Evolutionary conservation across 139 green algal species (phyloP).

Genomic region (Mychonastes homosphaera): DNA sequence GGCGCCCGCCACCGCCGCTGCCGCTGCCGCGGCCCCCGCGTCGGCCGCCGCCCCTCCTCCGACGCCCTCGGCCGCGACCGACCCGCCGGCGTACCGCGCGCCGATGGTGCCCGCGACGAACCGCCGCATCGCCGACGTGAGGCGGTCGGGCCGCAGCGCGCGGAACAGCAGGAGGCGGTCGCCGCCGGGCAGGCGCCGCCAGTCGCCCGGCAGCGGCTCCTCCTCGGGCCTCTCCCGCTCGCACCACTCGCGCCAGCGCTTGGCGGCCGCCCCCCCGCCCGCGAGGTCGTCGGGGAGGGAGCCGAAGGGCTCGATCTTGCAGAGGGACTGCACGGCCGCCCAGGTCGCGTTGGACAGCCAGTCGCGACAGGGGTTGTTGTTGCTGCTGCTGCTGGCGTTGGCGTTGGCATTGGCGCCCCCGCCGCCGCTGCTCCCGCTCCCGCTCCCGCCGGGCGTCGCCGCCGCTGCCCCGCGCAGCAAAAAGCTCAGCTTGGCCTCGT

Average conservation of each 20-base stretch:
- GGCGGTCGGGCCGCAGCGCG: constrained; percentile 72
- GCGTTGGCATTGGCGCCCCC: not conserved
- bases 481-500: constrained; percentile 68
- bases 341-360: constrained; percentile 72
- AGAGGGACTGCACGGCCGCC: constrained; percentile 45
- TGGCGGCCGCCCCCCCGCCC: constrained; percentile 54
- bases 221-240: constrained; percentile 79
- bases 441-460: not conserved
- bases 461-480: constrained; percentile 59
- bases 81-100: constrained; percentile 27
- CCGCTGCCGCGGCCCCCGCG: too few species aligned
- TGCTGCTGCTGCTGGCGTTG: too few species aligned
- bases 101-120: constrained; percentile 76
- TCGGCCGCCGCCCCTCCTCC: too few species aligned
- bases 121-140: constrained; percentile 65
- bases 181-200: constrained; percentile 82
- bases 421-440: not conserved
- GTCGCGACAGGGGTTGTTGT: constrained; percentile 70
- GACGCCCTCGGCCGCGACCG: too few species aligned
- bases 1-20: too few species aligned
- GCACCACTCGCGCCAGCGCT: constrained; percentile 86
- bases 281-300: constrained; percentile 75
- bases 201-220: constrained; percentile 82
- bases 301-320: constrained; percentile 72
- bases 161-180: constrained; percentile 71